Conservation (phyloP, 805 yeast species). For the Saccharomycopsis fermentans region DNA sequence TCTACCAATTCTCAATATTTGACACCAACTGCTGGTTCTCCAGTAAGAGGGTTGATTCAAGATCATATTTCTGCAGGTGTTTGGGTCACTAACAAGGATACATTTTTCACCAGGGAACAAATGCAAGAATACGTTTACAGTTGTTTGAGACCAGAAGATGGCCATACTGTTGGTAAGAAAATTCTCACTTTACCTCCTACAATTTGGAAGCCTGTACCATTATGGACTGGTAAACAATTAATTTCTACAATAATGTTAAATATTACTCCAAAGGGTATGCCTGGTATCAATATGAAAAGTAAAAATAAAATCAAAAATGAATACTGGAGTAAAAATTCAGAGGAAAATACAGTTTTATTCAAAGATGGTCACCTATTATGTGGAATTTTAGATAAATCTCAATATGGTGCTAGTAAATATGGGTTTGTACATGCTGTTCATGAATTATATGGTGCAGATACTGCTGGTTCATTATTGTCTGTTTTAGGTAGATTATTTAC, state of each 20-base stretch:
- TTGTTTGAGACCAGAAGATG: slow-evolving; percentile 94
- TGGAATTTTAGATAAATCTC: slow-evolving; percentile 95
- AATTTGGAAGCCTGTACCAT: slow-evolving; percentile 69
- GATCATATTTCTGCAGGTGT: slow-evolving; percentile 99
- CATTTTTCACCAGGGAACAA: slow-evolving; percentile 80
- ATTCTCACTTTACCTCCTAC: slow-evolving; percentile 85
- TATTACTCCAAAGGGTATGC: slow-evolving; percentile 76
- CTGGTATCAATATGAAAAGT: slow-evolving; percentile 80
- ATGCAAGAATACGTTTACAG: slow-evolving; percentile 93
- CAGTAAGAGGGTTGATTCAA: slow-evolving; percentile 96
- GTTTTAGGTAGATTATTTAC: slow-evolving; percentile 95
- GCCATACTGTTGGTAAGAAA: slow-evolving; percentile 66
- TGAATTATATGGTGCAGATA: slow-evolving; percentile 86
- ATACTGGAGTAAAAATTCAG: slow-evolving; percentile 84
- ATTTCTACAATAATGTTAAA: slow-evolving; percentile 86
- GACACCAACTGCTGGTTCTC: slow-evolving; percentile 97
- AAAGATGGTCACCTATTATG: slow-evolving; percentile 76
- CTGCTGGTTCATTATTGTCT: slow-evolving; percentile 82
- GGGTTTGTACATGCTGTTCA: slow-evolving; percentile 95
- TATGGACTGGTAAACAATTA: slow-evolving; percentile 98
- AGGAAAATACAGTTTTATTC: slow-evolving; percentile 81
- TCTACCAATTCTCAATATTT: slow-evolving; percentile 95
- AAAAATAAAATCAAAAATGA: slow-evolving; percentile 87
- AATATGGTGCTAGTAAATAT: slow-evolving; percentile 94
- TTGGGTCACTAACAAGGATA: slow-evolving; percentile 90